Evolutionary conservation across 2,329 filamentous ascomycete species (phyloP), one percentile per base, ranked within the genome.

Genomic region (Coniochaeta sp.): DNA sequence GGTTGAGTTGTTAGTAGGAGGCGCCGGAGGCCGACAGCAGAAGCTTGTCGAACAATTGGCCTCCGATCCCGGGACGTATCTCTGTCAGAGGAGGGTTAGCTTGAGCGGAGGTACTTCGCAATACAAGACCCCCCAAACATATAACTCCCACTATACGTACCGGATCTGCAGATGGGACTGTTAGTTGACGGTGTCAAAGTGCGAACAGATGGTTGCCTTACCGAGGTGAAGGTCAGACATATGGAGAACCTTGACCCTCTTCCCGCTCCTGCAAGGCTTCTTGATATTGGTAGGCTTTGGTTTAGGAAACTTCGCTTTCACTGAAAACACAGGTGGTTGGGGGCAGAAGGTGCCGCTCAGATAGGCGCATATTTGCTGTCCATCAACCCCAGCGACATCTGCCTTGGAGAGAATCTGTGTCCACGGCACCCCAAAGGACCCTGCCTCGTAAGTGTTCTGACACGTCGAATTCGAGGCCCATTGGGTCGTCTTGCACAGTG

Each of bases 381-480:
- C 83, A 67, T 86, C 83, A 2, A 79, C 71, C 9, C 81, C 82
- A 22, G 72, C 71, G 9, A 85, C 73, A 66, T 85, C 76, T 8
- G 81, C 81, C 50, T 78, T 73, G 2, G 79, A 76, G 34, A 86
- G 70, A 1, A 86, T 73, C 64, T 86, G 83, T 5, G 82, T 82
- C 81, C 81, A 85, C 59, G 82, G 75, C 1, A 80, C 77, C 19
- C 83, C 83, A 62, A 80, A 82, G 17, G 72, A 79, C 17, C 72
- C 69, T 2, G 76, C 73, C 1, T 74, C 71, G 61, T 80, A 86
- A 47, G 74, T 75, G 24, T 75, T 71, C 58, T 76, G 71, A 64
- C 83, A 86, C 0, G 74, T 74, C 12, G 70, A 65, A 62, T 80
- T 77, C 0, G 76, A 74, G n/a, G 74, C 68, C 60, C 82, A 80